A percentile compares a stretch with the other conserved stretches of the same genome.
phyloP scores from a whole-genome alignment of 108 stramenopile genomes.

The Conticribra weissflogii region DNA sequence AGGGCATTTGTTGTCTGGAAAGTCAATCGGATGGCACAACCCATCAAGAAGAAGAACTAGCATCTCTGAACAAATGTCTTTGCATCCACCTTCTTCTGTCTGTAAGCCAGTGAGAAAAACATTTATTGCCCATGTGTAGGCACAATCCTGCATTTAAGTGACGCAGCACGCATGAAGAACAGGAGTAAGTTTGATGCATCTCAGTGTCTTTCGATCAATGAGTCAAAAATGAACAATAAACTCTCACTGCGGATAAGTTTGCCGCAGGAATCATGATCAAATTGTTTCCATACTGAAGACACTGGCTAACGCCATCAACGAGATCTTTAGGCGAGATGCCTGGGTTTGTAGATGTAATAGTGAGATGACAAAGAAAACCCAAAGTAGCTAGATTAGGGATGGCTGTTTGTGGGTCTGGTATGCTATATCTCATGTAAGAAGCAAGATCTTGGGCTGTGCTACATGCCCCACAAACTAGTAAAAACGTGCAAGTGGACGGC shows the following conservation, averaged over 20 bases:
- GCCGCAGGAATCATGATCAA: background rate
- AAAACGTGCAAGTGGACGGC: background rate
- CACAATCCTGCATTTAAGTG: conserved; percentile 11
- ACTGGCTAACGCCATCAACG: conserved; percentile 4
- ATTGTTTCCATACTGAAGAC: conserved; percentile 10
- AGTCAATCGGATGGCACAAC: background rate
- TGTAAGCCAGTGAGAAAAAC: conserved; percentile 22
- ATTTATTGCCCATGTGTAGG: conserved; percentile 30
- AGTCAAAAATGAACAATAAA: background rate
- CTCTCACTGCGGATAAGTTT: conserved; percentile 11
- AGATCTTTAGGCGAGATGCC: conserved; percentile 7
- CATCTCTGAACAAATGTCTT: conserved; percentile 11
- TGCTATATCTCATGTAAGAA: conserved; percentile 23
- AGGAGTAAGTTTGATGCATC: background rate
- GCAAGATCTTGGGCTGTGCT: conserved; percentile 30
- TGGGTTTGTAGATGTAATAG: conserved; percentile 1
- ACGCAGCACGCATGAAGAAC: background rate
- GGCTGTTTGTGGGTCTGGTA: conserved; percentile 1
- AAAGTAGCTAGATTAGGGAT: conserved; percentile 16
- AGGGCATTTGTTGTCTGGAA: background rate
- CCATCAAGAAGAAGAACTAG: conserved; percentile 4
- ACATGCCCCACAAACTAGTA: conserved; percentile 24
- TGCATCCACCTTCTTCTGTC: conserved; percentile 11
- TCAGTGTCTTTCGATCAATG: background rate
- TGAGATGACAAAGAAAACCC: conserved; percentile 11